Base-by-base conservation (phyloP, 139 green algal genomes). In the Chlamydomonas sphaeroides region DNA sequence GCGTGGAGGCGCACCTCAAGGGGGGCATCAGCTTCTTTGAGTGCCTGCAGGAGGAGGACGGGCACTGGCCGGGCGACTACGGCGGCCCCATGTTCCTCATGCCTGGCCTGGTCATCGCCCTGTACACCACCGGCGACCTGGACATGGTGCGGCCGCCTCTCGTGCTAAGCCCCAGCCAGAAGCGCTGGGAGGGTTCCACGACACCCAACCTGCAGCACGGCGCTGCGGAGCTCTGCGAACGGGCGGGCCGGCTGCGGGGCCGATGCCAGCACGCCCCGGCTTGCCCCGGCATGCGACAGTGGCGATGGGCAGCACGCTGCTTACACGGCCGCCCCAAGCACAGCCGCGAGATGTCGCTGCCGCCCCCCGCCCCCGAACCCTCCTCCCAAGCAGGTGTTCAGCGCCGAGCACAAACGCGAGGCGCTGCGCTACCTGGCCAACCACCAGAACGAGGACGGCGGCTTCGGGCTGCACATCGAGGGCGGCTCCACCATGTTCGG, bases 81-180 rank as follows among this genome's bases (percentile, higher is more conserved):
- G 97, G 97, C 0, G 97, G 97, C 4, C 97, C 97, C 3, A 99
- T 99, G 95, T 99, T 99, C 88, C 92, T 99, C 17, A 95, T 99
- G 88, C 97, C 97, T 0, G 97, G 97, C 17, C 76, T 99, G 69
- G 62, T 99, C 66, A 98, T 99, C 70, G 85, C 93, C 0, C 87
- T 92, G 15, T 97, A 99, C 87, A 93, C 90, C 0, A 97, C 90
- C 0, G 93, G 90, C 0, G 65, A 39, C 0, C 83, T 99, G 66
- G 87, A 99, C 79, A 83, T 0, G 20, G n/a, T n/a, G n/a, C n/a
- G n/a, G n/a, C n/a, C n/a, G n/a, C n/a, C n/a, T n/a, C n/a, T n/a
- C n/a, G n/a, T n/a, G n/a, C n/a, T n/a, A n/a, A n/a, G n/a, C n/a
- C n/a, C n/a, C n/a, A n/a, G n/a, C n/a, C n/a, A n/a, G n/a, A n/a